phyloP scores from a whole-genome alignment of 169 alveolate genomes.

The Plasmodium chabaudi region DNA sequence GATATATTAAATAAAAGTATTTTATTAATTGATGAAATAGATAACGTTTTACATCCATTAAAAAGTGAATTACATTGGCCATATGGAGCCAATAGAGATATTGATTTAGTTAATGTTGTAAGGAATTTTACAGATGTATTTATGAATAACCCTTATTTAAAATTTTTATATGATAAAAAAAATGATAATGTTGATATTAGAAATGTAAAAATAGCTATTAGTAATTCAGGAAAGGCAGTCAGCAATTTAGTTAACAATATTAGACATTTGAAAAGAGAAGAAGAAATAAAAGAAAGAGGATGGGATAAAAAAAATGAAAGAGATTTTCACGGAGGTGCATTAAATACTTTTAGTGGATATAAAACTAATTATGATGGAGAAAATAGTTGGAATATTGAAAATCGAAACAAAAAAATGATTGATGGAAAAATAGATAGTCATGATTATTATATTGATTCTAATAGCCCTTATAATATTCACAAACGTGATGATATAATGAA shows the following conservation, averaged over 20 bases:
- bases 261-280: conserved; percentile 39
- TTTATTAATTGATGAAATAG: conserved; percentile 92
- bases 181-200: conserved; percentile 70
- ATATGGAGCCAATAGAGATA: conserved; percentile 86
- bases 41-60: conserved; percentile 92
- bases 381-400: not conserved
- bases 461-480: no score
- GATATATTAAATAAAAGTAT: conserved; percentile 86
- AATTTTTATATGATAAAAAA: conserved; percentile 62
- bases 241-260: conserved; percentile 24
- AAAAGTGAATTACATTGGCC: conserved; percentile 96
- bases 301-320: not conserved
- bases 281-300: conserved; percentile 13
- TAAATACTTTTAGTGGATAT: not conserved
- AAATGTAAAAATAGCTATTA: conserved; percentile 32
- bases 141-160: conserved; percentile 74
- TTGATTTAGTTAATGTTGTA: conserved; percentile 63
- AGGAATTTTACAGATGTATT: conserved; percentile 74
- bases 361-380: conserved; percentile 4
- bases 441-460: no score
- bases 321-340: not conserved
- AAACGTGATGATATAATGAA: no score
- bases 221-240: conserved; percentile 1
- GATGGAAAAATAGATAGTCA: not conserved
- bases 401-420: not conserved